These are phyloP conservation scores for Grifola frondosa DNA, from an alignment of 1,284 basidiomycete species.

Conservation along the genomic window DNA sequence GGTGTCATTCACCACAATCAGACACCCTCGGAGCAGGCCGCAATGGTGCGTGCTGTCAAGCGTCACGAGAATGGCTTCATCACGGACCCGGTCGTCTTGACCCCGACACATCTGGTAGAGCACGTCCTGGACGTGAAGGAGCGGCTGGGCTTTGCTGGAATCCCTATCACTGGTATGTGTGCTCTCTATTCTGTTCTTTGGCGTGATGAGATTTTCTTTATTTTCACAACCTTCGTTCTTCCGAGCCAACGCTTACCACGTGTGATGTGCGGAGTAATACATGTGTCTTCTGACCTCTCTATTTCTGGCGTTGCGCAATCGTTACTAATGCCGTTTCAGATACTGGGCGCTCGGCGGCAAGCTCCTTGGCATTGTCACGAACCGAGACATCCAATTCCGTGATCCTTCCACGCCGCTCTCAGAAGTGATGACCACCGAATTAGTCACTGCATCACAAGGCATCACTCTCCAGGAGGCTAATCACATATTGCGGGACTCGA, in stretches of 20 bases:
- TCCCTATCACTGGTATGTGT: conserved; percentile 86
- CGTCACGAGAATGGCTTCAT: conserved; percentile 99
- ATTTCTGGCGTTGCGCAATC: background rate
- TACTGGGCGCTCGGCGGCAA: conserved; percentile 85
- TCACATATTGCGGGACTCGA: conserved; percentile 89
- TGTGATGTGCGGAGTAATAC: conserved; percentile 66
- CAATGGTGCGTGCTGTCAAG: conserved; percentile 96
- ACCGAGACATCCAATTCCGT: conserved; percentile 94
- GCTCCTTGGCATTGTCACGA: conserved; percentile 94
- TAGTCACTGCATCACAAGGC: conserved; percentile 81
- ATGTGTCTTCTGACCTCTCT: conserved; percentile 9
- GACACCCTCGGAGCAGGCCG: conserved; percentile 82
- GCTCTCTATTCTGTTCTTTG: background rate
- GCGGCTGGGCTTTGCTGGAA: conserved; percentile 91
- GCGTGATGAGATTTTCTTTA: background rate
- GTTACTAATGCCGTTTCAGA: conserved; percentile 62
- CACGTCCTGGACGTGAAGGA: conserved; percentile 94
- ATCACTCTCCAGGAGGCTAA: conserved; percentile 92
- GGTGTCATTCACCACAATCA: conserved; percentile 99
- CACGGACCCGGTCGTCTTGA: conserved; percentile 87
- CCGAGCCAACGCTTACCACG: conserved; percentile 66
- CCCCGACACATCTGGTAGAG: conserved; percentile 75
- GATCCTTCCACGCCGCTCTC: conserved; percentile 61
- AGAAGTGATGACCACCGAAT: conserved; percentile 85
- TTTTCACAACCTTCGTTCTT: conserved; percentile 82